Percentiles rank a stretch among this genome's conserved stretches.
Evolutionary conservation across 768 basidiomycete genomes (phyloP).

Genomic region (Lactarius evosmus): DNA sequence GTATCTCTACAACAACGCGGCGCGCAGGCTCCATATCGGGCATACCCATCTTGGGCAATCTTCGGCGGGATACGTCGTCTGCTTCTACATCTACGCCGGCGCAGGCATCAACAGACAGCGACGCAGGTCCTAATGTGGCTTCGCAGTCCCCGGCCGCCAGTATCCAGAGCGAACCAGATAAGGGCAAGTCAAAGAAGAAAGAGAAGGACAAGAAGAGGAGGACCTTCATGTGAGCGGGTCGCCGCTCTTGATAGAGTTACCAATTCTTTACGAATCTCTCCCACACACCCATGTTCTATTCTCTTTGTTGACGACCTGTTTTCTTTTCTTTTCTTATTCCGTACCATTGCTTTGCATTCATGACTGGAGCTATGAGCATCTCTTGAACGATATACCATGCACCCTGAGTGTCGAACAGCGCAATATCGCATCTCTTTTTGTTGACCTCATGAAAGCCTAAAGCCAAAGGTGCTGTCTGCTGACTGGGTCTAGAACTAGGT

Average conservation of each 20-base stretch:
- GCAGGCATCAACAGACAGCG: slow-evolving; percentile 13
- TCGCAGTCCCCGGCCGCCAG: slow-evolving; percentile 56
- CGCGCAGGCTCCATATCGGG: slow-evolving; percentile 47
- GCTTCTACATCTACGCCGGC: slow-evolving; percentile 30
- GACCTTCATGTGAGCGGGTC: slow-evolving; percentile 38
- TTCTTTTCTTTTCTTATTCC: not conserved
- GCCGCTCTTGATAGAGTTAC: not conserved
- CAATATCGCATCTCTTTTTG: not conserved
- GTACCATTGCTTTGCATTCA: slow-evolving; percentile 17
- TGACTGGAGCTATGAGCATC: slow-evolving; percentile 1
- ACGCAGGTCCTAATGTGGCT: slow-evolving; percentile 1
- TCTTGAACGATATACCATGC: slow-evolving; percentile 2
- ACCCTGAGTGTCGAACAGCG: not conserved
- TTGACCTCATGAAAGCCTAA: slow-evolving; percentile 5
- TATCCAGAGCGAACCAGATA: slow-evolving; percentile 48
- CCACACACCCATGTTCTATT: not conserved
- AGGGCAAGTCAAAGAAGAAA: slow-evolving; percentile 48
- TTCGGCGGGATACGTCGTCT: slow-evolving; percentile 49
- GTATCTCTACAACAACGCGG: slow-evolving; percentile 63
- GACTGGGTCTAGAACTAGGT: slow-evolving; percentile 25
- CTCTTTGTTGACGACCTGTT: not conserved
- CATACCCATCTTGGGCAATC: slow-evolving; percentile 46
- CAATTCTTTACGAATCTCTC: not conserved
- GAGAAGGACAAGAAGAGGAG: slow-evolving; percentile 62
- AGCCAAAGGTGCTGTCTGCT: slow-evolving; percentile 17